A percentile compares a stretch with the other conserved stretches of the same genome.
Conservation (phyloP, 306 rosid genomes). For the Castanea crenata region DNA sequence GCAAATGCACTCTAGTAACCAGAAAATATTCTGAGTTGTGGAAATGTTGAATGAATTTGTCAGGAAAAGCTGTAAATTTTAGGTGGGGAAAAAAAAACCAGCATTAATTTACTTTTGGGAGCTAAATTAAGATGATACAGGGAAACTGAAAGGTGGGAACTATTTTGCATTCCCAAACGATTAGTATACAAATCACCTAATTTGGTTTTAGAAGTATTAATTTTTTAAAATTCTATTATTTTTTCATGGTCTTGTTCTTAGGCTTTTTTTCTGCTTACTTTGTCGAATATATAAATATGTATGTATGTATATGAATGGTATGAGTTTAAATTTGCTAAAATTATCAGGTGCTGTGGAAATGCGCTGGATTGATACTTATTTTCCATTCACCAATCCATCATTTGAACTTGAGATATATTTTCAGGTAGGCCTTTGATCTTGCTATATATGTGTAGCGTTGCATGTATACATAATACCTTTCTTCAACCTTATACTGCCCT, state of each 20-base stretch:
- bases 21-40: not conserved
- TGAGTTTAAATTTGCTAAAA: constrained; percentile 9
- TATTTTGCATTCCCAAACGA: not conserved
- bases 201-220: not conserved
- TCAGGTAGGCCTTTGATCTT: constrained; percentile 49
- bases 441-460: not conserved
- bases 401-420: constrained; percentile 88
- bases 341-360: constrained; percentile 84
- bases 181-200: not conserved
- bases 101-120: not conserved
- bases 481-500: not conserved
- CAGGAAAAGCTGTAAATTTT: not conserved
- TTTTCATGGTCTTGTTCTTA: not conserved
- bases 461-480: not conserved
- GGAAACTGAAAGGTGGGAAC: not conserved
- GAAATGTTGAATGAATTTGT: not conserved
- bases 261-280: not conserved
- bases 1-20: constrained; percentile 3
- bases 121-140: too few species aligned
- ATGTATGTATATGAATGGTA: not conserved
- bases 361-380: constrained; percentile 98
- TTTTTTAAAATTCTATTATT: not conserved
- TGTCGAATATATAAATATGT: not conserved
- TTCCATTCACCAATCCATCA: constrained; percentile 94
- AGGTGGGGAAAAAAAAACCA: not conserved